Percentiles rank a stretch among this genome's conserved stretches.
These are phyloP conservation scores for Cordyceps cicadae DNA, from an alignment of 2,329 filamentous ascomycete genomes.

Conservation along the genomic window DNA sequence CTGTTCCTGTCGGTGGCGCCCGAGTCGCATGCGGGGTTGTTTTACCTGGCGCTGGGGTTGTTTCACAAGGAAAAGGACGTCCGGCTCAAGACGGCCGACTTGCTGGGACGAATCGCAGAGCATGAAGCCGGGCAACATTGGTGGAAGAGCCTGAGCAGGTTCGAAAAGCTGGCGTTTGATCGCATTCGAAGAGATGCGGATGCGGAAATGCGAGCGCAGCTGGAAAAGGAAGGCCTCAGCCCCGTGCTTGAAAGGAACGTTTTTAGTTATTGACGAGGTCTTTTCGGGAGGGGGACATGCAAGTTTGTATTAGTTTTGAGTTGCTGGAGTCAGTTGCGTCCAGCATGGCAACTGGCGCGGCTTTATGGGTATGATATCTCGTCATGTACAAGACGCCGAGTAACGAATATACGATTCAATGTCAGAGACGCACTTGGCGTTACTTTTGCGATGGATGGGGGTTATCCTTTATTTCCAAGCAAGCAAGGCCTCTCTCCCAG, in stretches of 20 bases:
- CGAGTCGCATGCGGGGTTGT: constrained; percentile 78
- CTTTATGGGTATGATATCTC: background rate
- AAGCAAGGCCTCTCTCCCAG: background rate
- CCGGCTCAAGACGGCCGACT: constrained; percentile 63
- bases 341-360: background rate
- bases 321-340: background rate
- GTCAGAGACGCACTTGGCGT: background rate
- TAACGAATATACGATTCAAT: background rate
- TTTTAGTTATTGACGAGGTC: background rate
- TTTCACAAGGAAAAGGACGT: constrained; percentile 85
- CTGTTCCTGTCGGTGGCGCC: constrained; percentile 75
- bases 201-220: constrained; percentile 38
- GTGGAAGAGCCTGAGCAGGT: constrained; percentile 78
- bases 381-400: background rate
- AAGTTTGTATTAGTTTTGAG: background rate
- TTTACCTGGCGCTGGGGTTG: constrained; percentile 82
- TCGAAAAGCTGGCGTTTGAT: constrained; percentile 78
- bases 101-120: constrained; percentile 72
- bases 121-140: constrained; percentile 92
- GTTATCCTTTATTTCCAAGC: background rate
- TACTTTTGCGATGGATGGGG: background rate
- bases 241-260: constrained; percentile 31
- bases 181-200: constrained; percentile 63
- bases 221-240: constrained; percentile 36
- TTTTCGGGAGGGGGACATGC: background rate